Evolutionary conservation across 176 grass and related monocot species (phyloP).

Genomic region (Aegilops longissima): DNA sequence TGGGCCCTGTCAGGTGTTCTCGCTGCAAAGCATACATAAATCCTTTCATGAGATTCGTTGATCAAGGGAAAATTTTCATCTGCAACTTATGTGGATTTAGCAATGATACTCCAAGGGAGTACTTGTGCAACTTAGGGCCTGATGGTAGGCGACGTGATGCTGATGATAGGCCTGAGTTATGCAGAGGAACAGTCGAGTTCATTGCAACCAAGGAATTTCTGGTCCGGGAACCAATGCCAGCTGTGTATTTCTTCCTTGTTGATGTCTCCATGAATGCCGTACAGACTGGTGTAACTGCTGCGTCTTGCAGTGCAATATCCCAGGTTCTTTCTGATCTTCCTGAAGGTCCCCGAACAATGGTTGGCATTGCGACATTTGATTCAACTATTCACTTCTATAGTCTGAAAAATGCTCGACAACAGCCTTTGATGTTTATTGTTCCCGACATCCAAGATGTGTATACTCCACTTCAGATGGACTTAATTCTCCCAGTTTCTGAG

Average conservation of each 20-base stretch:
- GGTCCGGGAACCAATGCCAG: slow-evolving; percentile 98
- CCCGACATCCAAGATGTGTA: slow-evolving; percentile 88
- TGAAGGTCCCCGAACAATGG: slow-evolving; percentile 85
- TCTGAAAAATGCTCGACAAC: slow-evolving; percentile 77
- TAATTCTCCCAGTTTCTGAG: slow-evolving; percentile 67
- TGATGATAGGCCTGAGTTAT: slow-evolving; percentile 96
- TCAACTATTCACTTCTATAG: slow-evolving; percentile 93
- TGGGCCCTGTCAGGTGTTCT: slow-evolving; percentile 77
- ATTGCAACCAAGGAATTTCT: slow-evolving; percentile 97
- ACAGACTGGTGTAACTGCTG: slow-evolving; percentile 87
- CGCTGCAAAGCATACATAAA: slow-evolving; percentile 95
- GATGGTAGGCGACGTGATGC: slow-evolving; percentile 96
- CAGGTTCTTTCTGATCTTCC: slow-evolving; percentile 86
- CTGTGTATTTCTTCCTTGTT: slow-evolving; percentile 94
- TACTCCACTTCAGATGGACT: slow-evolving; percentile 69
- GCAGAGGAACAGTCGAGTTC: slow-evolving; percentile 98
- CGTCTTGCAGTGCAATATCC: slow-evolving; percentile 89
- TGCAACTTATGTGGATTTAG: slow-evolving; percentile 88
- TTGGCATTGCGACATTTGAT: slow-evolving; percentile 93
- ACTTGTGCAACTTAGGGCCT: slow-evolving; percentile 93
- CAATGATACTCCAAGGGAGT: slow-evolving; percentile 96
- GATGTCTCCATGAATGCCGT: slow-evolving; percentile 96
- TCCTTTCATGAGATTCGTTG: slow-evolving; percentile 87
- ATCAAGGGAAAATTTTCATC: slow-evolving; percentile 70
- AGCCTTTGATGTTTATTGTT: slow-evolving; percentile 92